Evolutionary conservation across 2,329 filamentous ascomycete genomes (phyloP), one percentile per base, ranked within the genome.

Genomic region (Boeremia lycopersici): DNA sequence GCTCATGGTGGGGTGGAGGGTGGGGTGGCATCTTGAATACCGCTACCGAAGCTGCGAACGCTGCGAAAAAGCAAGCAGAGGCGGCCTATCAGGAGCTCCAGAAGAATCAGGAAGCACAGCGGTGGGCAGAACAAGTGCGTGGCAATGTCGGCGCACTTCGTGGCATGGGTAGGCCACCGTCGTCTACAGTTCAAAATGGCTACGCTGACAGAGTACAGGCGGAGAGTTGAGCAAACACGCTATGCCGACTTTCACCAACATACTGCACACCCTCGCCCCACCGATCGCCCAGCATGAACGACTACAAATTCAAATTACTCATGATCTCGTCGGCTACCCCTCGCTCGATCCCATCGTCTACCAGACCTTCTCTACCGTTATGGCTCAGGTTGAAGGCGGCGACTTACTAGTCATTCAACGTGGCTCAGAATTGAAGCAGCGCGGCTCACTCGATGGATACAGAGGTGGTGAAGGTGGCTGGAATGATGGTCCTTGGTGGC

Each of bases 331-430:
- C 64, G 91, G 91, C 64, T 99, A 99, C 74, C 95, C 95, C 2
- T 93, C 91, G 15, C 86, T 99, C 65, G 93, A 98, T 73, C 92
- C 93, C 15, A 84, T 97, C 49, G 91, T 98, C 67, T 91, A 98
- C 77, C 84, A 85, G 53, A 92, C 95, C 60, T 99, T 99, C 79
- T 89, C 89, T 50, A 88, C 92, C 48, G 93, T 99, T 69, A 99
- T 99, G 95, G 86, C 92, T n/a, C 95, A 99, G 78, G 95, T 99
- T 40, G 95, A 99, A 77, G 95, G 95, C 61, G 95, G 95, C 50
- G 95, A 98, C 69, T 82, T 99, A 15, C 83, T 98, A 48, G 95
- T 99, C 50, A 87, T 98, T 57, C 95, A 99, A 77, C 90, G 93
- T 33, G 95, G 95, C 17, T 89, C 91, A 57, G 95, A 98, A 76